Evolutionary conservation across 2,329 filamentous ascomycete genomes (phyloP), one percentile per base, ranked within the genome.

Genomic region (Ascochyta viciae-villosae): DNA sequence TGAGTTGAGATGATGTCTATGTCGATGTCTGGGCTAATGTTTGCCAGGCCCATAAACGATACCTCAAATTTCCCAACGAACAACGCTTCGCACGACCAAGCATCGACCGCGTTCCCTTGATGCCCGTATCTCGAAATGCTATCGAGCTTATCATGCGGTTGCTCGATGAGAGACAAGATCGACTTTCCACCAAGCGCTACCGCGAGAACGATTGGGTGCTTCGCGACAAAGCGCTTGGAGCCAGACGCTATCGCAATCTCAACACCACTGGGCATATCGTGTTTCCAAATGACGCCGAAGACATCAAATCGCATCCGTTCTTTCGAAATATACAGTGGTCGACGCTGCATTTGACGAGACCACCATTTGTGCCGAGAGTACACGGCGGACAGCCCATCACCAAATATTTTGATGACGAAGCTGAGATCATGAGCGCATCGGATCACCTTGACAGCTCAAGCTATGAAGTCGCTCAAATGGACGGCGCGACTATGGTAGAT

Each of bases 271-370:
- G 82, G 27, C 81, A 86, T 29, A 89, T 89, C 50, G 93, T 98
- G 4, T 94, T 92, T 67, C 81, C 90, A 0, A 85, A 95, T 58
- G 93, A 96, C 68, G 93, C 91, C 1, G 86, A 90, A 61, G 92
- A 97, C 51, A 96, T 98, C 80, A 97, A 96, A 73, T 78, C 83
- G 3, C 95, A 98, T 76, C 85, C 86, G 10, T 98, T 94, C 84
- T 98, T 98, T 78, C 83, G 82, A 53, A 86, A 87, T 45, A 85
- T 96, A 15, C 84, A 86, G 1, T 98, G 92, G 95, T 85, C 89
- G 13, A 84, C 84, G 0, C 76, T 96, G 15, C 89, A 95, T 67
- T 77, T 83, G 31, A 83, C 86, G 51, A 80, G 80, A 8, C 93
- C 94, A 0, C 93, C 93, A 0, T 94, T 96, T 67, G 80, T 96